phyloP scores from a whole-genome alignment of 345 rosid genomes.

The Pistacia vera region DNA sequence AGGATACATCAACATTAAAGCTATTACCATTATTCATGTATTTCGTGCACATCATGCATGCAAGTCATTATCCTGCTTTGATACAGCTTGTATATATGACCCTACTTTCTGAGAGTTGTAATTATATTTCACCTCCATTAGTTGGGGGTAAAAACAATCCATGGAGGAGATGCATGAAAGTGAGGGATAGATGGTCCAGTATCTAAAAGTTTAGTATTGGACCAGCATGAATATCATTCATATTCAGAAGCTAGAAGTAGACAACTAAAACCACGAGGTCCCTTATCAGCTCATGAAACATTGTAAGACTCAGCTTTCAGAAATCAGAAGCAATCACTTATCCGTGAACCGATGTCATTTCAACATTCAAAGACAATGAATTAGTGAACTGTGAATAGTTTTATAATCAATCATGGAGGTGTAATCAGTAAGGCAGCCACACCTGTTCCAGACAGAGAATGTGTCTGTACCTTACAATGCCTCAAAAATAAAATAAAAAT shows the following conservation, averaged over 20 bases:
- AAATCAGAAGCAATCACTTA: not conserved
- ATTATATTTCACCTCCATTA: not conserved
- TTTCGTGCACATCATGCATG: not conserved
- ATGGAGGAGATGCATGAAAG: not conserved
- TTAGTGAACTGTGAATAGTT: not conserved
- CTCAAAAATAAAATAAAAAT: too few relatives aligned
- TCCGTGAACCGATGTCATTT: not conserved
- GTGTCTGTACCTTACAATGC: too few relatives aligned
- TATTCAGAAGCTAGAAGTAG: not conserved
- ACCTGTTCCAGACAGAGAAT: not conserved
- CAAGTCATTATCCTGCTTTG: not conserved
- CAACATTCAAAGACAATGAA: not conserved
- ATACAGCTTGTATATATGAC: not conserved
- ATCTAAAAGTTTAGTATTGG: not conserved
- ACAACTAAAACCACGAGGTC: not conserved
- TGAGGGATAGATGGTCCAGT: not conserved
- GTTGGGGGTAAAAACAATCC: not conserved
- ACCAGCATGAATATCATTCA: not conserved
- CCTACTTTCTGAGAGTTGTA: not conserved
- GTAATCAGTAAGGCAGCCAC: not conserved
- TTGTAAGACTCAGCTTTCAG: not conserved
- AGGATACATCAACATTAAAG: too few relatives aligned
- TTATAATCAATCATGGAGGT: conserved; percentile 13
- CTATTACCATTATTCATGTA: not conserved
- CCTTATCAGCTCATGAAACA: not conserved